Conservation (phyloP, 1,139 yeast species). For the Scheffersomyces quercinus region DNA sequence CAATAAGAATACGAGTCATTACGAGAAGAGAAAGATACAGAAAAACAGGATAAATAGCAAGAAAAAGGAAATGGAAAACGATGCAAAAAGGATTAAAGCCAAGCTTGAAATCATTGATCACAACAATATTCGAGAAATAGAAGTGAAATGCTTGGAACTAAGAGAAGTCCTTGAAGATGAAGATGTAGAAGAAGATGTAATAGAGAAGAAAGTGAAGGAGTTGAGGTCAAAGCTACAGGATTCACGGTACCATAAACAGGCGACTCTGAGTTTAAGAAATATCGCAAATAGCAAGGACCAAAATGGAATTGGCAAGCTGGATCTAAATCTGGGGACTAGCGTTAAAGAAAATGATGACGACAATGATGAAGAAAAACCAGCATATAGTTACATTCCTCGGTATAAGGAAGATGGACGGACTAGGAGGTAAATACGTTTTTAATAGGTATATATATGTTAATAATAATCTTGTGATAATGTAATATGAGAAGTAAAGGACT, state of each 20-base stretch:
- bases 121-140: conserved; percentile 49
- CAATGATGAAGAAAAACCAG: no score
- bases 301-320: no score
- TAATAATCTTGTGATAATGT: no score
- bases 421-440: no score
- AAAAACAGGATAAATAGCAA: conserved; percentile 12
- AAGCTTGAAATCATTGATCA: conserved; percentile 42
- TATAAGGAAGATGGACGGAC: no score
- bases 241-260: not conserved
- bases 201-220: conserved; percentile 21
- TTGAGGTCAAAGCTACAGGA: conserved; percentile 24
- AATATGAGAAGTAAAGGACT: no score
- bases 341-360: no score
- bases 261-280: not conserved
- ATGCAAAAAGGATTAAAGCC: conserved; percentile 15
- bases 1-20: conserved; percentile 22
- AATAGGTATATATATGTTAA: no score
- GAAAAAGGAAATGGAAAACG: conserved; percentile 9
- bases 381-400: no score
- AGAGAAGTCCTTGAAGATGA: conserved; percentile 58
- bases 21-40: conserved; percentile 17
- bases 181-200: conserved; percentile 30
- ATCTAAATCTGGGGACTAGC: no score
- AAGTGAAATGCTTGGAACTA: conserved; percentile 55
- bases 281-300: not conserved